phyloP scores from a whole-genome alignment of 164 flowering plant species.

The Houttuynia cordata region DNA sequence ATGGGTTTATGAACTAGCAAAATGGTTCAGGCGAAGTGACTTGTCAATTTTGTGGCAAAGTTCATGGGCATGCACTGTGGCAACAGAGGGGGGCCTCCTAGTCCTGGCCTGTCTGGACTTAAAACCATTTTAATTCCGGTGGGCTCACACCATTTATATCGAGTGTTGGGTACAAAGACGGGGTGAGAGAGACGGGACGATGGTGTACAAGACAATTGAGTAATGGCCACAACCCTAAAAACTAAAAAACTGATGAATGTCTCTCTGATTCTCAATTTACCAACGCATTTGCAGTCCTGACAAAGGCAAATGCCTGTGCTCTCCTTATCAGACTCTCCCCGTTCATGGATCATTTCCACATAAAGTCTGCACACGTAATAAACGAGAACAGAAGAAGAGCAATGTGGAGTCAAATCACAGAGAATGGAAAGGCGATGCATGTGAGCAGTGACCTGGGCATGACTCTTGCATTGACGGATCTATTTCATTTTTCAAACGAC shows the following conservation, averaged over 20 bases:
- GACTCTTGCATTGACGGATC: no score
- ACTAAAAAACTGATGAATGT: background rate
- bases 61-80: background rate
- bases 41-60: background rate
- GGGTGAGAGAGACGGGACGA: background rate
- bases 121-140: background rate
- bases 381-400: background rate
- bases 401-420: background rate
- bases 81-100: background rate
- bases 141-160: background rate
- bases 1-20: background rate
- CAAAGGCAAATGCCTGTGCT: background rate
- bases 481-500: no score
- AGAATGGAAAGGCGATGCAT: background rate
- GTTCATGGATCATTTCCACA: background rate
- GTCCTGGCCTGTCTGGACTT: background rate
- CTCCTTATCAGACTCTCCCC: background rate
- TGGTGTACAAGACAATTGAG: background rate
- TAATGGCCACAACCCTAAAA: background rate
- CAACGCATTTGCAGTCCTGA: background rate
- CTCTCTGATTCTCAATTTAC: background rate
- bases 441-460: background rate
- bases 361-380: background rate
- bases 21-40: background rate
- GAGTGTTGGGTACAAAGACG: background rate